A percentile compares a stretch with the other conserved stretches of the same genome.
phyloP scores from a whole-genome alignment of 345 rosid genomes.

The Isatis tinctoria region DNA sequence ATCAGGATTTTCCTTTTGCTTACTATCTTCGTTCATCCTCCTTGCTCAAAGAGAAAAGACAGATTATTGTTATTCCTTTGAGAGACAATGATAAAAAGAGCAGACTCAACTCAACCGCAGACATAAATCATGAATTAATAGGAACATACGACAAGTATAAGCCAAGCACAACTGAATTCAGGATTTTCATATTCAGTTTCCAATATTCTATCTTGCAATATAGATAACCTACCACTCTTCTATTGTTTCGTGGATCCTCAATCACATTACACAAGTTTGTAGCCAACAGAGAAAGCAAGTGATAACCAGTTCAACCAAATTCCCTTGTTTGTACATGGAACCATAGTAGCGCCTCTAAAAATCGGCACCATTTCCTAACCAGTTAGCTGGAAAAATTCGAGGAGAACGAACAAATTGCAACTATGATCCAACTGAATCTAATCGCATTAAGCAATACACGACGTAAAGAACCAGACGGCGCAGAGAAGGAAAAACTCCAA shows the following conservation, averaged over 20 bases:
- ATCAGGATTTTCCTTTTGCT: conserved; percentile 38
- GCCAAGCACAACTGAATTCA: not conserved
- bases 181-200: not conserved
- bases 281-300: not conserved
- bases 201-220: not conserved
- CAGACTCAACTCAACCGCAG: conserved; percentile 1
- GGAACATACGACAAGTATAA: not conserved
- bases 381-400: not conserved
- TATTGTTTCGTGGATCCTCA: not conserved
- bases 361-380: not conserved
- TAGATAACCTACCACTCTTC: not conserved
- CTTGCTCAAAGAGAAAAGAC: not conserved
- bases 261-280: not conserved
- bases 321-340: not conserved
- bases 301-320: not conserved
- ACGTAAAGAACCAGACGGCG: conserved; percentile 7
- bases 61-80: not conserved
- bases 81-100: not conserved
- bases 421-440: conserved; percentile 3
- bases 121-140: not conserved
- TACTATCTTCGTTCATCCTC: conserved; percentile 54
- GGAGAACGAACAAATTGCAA: not conserved
- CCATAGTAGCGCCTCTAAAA: not conserved
- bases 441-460: conserved; percentile 10
- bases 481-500: not conserved